Conservation (phyloP, 2,329 filamentous ascomycete species). For the Pestalotiopsis sp. region DNA sequence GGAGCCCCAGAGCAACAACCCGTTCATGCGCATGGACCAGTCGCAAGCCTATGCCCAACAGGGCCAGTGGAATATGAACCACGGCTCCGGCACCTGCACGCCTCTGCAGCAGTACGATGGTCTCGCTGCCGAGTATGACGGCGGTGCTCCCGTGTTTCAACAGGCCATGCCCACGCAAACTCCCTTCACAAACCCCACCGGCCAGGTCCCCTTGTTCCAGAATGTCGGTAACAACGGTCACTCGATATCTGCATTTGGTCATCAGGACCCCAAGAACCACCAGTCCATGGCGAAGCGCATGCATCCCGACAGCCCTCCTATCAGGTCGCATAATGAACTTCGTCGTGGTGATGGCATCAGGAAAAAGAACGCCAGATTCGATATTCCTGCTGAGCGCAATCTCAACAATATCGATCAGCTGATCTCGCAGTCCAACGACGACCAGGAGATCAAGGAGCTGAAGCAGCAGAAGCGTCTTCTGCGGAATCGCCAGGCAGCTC, state of each 20-base stretch:
- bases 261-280: slow-evolving; percentile 50
- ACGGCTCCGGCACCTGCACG: slow-evolving; percentile 71
- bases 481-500: slow-evolving; percentile 92
- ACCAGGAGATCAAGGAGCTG: slow-evolving; percentile 94
- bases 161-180: slow-evolving; percentile 54
- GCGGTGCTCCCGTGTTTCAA: slow-evolving; percentile 54
- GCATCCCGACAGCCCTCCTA: slow-evolving; percentile 67
- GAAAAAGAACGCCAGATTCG: slow-evolving; percentile 98
- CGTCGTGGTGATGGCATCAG: slow-evolving; percentile 85
- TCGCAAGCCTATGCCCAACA: slow-evolving; percentile 46
- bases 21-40: slow-evolving; percentile 68
- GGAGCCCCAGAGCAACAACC: slow-evolving; percentile 62
- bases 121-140: slow-evolving; percentile 58
- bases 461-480: slow-evolving; percentile 97
- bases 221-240: slow-evolving; percentile 48
- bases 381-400: slow-evolving; percentile 92
- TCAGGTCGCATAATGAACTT: slow-evolving; percentile 76
- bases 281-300: slow-evolving; percentile 59
- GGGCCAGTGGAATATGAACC: slow-evolving; percentile 64
- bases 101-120: slow-evolving; percentile 73
- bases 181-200: slow-evolving; percentile 56
- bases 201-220: slow-evolving; percentile 57
- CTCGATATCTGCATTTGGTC: slow-evolving; percentile 54
- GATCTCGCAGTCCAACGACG: slow-evolving; percentile 84
- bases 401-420: slow-evolving; percentile 93